Base-by-base conservation (phyloP, 2,329 filamentous ascomycete species). In the Colletotrichum aenigma region DNA sequence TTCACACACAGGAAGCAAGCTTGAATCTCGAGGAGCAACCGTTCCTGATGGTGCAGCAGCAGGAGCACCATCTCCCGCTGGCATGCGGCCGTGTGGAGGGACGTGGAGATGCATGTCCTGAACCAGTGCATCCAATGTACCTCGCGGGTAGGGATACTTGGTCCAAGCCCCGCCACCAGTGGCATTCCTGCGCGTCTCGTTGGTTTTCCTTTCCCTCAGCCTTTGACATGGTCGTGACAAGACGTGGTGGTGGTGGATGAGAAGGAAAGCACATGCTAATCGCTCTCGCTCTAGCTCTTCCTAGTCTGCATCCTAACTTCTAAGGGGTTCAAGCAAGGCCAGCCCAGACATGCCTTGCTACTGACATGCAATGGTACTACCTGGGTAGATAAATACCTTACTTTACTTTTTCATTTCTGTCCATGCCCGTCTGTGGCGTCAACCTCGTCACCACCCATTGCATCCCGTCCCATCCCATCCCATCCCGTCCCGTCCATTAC, bases 351-450 rank as follows among this genome's bases (percentile, higher is more conserved):
- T 24, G 55, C 26, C 28, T 28, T 65, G 55, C 18, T 43, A 43
- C 38, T 43, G 38, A 43, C 38, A 43, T 43, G 38, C 38, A 43
- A 43, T 43, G 38, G 38, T 43, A 43, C 38, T 43, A 43, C n/a
- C 38, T n/a, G 61, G 69, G 64, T 68, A 72, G 64, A 75, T 75
- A 75, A 72, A 72, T 75, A 75, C 73, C 38, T 43, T 43, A 43
- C 38, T 43, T 43, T 43, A 43, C 38, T 43, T 43, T 75, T 73
- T 75, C 72, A 71, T 75, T 62, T 71, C 68, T 66, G 68, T 71
- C 72, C 72, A 71, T 75, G 55, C 52, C 61, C 61, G 43, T 68
- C 38, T 72, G 73, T 75, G 73, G 73, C 73, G 73, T 68, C 70
- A 62, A 75, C 43, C 73, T 75, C 73, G 73, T 75, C 72, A 75